Base-by-base conservation (phyloP, 306 rosid genomes). In the Cicer pinnatifidum region DNA sequence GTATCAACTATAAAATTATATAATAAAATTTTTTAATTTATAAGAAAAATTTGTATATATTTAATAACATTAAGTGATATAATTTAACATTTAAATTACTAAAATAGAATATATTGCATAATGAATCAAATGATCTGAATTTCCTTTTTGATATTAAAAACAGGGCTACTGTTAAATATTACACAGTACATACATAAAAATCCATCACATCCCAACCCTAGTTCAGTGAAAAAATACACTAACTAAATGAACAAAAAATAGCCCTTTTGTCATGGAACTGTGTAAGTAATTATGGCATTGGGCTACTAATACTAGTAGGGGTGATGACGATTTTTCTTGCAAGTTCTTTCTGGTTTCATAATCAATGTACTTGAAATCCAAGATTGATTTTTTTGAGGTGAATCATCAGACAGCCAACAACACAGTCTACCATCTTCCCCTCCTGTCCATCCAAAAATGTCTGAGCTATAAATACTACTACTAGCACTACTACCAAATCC, bases 371-470 rank as follows among this genome's bases (percentile, higher is more conserved):
- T 88, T 17, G 99, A 91, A 78, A 86, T 88, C 97, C 97, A 89
- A 3, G 97, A 91, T 23, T 72, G 87, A 54, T 86, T 82, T 45
- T 73, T 46, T 69, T 78, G 82, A 0, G 86, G 65, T 28, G 90
- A 82, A 39, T 78, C 85, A 54, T 91, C 96, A 1, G 96, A 88
- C 11, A 79, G 72, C 97, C 99, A 94, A 72, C 96, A 94, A 83
- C 96, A 89, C 54, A 94, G 73, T 8, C 96, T 84, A 48, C 99
- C 99, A 82, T 94, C 97, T 90, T 94, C 97, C 38, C 97, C 96
- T 12, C 99, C 99, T 0, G 91, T 85, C 99, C 99, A 94, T 68
- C 99, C 97, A 75, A 94, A 91, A 80, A 87, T 73, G 67, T 90
- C 88, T 37, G 72, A 85, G 80, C 77, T 82, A 69, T 56, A 7